Evolutionary conservation across 805 yeast genomes (phyloP), one percentile per base, ranked within the genome.

Genomic region (Candida endomychidarum): DNA sequence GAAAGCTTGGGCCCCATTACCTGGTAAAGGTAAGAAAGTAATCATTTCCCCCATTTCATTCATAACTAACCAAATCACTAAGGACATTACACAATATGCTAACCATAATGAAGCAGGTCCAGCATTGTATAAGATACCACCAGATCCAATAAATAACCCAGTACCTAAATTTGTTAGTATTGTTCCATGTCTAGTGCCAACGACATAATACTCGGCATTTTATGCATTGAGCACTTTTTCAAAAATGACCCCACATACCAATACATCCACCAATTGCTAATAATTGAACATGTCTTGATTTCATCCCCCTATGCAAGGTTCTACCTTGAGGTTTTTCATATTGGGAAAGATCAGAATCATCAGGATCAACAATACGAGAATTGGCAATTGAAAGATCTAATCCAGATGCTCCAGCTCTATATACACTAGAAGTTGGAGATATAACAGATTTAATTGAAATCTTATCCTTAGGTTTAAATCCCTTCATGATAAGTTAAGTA

Each of bases 221-320:
- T n/a, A n/a, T n/a, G n/a, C n/a, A n/a, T n/a, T n/a, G n/a, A n/a
- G n/a, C n/a, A n/a, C n/a, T n/a, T n/a, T n/a, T n/a, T n/a, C n/a
- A n/a, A n/a, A n/a, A n/a, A n/a, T n/a, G n/a, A n/a, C n/a, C n/a
- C n/a, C 4, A 34, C 37, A 34, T 26, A 25, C 40, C 47, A 12
- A 41, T 45, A 36, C 43, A 41, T 8, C 93, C 89, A 42, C 93
- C 93, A 40, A 87, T 70, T 27, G 95, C 88, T 53, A 86, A 83
- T 79, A 85, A 78, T 45, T 79, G 74, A 45, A 82, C 76, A 49
- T 83, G 89, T 55, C 70, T 61, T 31, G 63, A 48, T 47, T 65
- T 65, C 50, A 68, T 61, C 9, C 67, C 58, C 42, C 70, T 51
- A 40, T 67, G 67, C 51, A 67, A 59, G 4, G 64, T 48, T 7